phyloP scores from a whole-genome alignment of 2,329 filamentous ascomycete genomes.

The Lasiodiplodia citricola region DNA sequence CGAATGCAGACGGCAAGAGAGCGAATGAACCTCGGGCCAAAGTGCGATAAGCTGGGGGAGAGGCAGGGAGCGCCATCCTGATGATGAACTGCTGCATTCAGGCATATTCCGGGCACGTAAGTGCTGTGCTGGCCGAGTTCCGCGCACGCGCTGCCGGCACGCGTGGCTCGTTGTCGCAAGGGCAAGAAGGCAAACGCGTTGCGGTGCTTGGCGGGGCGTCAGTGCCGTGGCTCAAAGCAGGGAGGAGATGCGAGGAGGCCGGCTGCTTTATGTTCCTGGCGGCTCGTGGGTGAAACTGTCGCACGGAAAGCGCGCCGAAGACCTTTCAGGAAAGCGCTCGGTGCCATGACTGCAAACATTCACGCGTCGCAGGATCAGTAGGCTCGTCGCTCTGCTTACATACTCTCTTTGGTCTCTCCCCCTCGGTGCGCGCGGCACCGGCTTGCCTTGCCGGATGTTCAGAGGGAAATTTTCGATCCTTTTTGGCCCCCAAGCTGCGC shows the following conservation, averaged over 20 bases:
- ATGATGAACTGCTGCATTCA: constrained; percentile 16
- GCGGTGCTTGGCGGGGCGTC: neutral
- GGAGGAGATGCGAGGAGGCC: constrained; percentile 9
- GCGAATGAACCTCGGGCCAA: neutral
- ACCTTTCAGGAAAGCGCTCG: neutral
- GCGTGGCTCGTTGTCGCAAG: neutral
- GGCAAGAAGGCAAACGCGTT: neutral
- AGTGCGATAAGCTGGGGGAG: constrained; percentile 5
- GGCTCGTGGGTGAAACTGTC: neutral
- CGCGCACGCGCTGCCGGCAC: neutral
- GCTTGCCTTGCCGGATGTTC: neutral
- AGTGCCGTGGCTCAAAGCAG: neutral
- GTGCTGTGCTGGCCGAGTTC: neutral
- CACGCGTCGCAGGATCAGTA: constrained; percentile 21
- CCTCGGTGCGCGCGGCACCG: neutral
- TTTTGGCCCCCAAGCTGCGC: constrained; percentile 12
- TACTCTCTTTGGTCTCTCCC: neutral
- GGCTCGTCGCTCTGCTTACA: neutral
- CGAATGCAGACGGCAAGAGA: constrained; percentile 1
- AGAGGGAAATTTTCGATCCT: neutral
- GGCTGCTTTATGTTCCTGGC: neutral
- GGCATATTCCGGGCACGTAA: constrained; percentile 13
- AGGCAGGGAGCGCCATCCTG: neutral
- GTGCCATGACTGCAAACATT: neutral
- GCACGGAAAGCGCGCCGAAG: neutral